These are phyloP conservation scores for Monascus purpureus DNA, from an alignment of 495 filamentous ascomycete species.

Conservation along the genomic window DNA sequence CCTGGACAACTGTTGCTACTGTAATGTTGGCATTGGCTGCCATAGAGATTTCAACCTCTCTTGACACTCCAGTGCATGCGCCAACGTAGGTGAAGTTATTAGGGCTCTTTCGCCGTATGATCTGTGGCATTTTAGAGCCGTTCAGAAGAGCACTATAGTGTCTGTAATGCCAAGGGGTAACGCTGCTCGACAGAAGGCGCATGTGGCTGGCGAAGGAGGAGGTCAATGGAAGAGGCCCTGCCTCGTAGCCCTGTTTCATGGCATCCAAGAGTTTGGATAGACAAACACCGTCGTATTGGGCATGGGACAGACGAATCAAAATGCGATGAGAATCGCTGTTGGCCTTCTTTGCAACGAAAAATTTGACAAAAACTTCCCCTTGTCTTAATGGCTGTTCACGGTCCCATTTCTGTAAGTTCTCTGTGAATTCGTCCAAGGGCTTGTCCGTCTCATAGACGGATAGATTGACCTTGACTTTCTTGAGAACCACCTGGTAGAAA, in stretches of 20 bases:
- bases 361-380: slow-evolving; percentile 50
- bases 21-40: slow-evolving; percentile 35
- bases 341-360: slow-evolving; percentile 41
- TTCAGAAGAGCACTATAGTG: slow-evolving; percentile 30
- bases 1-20: slow-evolving; percentile 40
- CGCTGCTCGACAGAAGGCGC: slow-evolving; percentile 28
- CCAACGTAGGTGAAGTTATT: slow-evolving; percentile 25
- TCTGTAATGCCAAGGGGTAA: slow-evolving; percentile 40
- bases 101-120: slow-evolving; percentile 23
- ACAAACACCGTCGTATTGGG: slow-evolving; percentile 62
- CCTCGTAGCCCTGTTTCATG: slow-evolving; percentile 37
- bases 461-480: slow-evolving; percentile 37
- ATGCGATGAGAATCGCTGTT: slow-evolving; percentile 39
- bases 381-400: slow-evolving; percentile 37
- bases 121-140: slow-evolving; percentile 31
- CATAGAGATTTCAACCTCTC: slow-evolving; percentile 25
- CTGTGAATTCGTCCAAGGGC: slow-evolving; percentile 33
- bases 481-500: slow-evolving; percentile 49
- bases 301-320: slow-evolving; percentile 53
- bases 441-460: slow-evolving; percentile 41
- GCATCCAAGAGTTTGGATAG: slow-evolving; percentile 46
- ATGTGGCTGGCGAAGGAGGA: slow-evolving; percentile 48
- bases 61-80: slow-evolving; percentile 22
- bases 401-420: slow-evolving; percentile 32
- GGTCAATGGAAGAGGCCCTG: slow-evolving; percentile 25